Base-by-base conservation (phyloP, 2,329 filamentous ascomycete species). In the Rutstroemia sp. region DNA sequence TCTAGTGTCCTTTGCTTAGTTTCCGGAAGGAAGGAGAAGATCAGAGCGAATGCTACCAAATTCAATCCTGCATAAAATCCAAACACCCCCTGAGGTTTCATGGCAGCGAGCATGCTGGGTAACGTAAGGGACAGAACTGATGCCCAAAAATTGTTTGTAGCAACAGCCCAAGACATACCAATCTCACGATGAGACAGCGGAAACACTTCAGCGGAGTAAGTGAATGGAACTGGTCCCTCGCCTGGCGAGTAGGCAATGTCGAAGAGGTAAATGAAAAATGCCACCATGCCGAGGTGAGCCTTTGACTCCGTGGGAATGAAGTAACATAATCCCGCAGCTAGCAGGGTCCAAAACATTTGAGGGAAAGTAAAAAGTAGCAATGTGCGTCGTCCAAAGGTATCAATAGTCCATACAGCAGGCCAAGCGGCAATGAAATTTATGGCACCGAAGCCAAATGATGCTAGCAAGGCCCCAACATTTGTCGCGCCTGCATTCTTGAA, bases 281-380 rank as follows among this genome's bases (percentile, higher is more conserved):
- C 79, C 14, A 86, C 77, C 0, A 81, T 68, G 0, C 71, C 80
- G 12, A 80, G 66, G 64, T 79, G 77, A 2, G 75, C 76, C 2
- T 58, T 71, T 12, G 61, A 69, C 0, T 65, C 59, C 10, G 63
- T 60, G 0, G 42, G 66, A 19, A 84, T 76, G 41, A 79, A 73
- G 51, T 80, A 82, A 63, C 76, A 81, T 48, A 86, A 75, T 4
- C 80, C 83, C n/a, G 80, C 81, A 0, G 80, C 79, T 1, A 86
- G 73, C n/a, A 86, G 70, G 4, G 81, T 82, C 81, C 82, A 84
- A 12, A 79, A 79, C 82, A 86, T 86, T 58, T 85, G 76, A 0
- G 83, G 82, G 66, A 86, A 86, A 2, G 83, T 86, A 68, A 86
- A 85, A 1, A 86, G 56, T 3, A 86, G 74, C 16, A 87, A 73